Conservation (phyloP, 148 eudicot genomes). For the Persicaria tinctoria region DNA sequence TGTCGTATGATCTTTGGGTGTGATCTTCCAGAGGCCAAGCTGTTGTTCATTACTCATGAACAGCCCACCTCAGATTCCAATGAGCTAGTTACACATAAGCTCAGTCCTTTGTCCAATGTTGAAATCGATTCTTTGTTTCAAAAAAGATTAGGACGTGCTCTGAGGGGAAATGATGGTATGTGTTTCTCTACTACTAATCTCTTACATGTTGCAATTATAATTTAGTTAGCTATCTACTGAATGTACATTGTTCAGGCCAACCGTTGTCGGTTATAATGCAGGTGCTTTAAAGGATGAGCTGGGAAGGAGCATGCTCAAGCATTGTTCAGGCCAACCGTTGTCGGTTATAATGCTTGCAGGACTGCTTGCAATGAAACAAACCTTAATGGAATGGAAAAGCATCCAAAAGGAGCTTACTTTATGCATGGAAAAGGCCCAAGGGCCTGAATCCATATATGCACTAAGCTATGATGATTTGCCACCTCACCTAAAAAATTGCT, state of each 20-base stretch:
- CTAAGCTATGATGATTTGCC: conserved; percentile 2
- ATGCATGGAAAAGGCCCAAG: neutral
- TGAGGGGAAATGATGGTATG: neutral
- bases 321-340: neutral
- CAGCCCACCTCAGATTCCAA: conserved; percentile 14
- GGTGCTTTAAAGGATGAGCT: neutral
- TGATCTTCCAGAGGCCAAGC: conserved; percentile 15
- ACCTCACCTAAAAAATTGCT: neutral
- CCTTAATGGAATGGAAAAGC: neutral
- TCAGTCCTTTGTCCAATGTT: neutral
- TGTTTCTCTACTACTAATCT: no score
- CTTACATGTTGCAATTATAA: no score
- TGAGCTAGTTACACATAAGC: neutral
- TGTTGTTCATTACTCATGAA: conserved; percentile 15
- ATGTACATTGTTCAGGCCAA: no score
- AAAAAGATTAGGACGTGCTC: neutral
- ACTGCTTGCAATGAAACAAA: neutral
- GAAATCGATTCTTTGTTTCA: neutral
- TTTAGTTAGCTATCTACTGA: no score
- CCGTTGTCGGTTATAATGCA: no score
- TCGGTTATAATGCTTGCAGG: conserved; percentile 2
- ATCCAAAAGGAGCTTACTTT: neutral
- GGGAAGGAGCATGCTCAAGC: neutral
- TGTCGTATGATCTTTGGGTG: neutral
- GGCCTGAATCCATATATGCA: neutral